Evolutionary conservation across 495 filamentous ascomycete genomes (phyloP).

Genomic region (Penicillium canescens): DNA sequence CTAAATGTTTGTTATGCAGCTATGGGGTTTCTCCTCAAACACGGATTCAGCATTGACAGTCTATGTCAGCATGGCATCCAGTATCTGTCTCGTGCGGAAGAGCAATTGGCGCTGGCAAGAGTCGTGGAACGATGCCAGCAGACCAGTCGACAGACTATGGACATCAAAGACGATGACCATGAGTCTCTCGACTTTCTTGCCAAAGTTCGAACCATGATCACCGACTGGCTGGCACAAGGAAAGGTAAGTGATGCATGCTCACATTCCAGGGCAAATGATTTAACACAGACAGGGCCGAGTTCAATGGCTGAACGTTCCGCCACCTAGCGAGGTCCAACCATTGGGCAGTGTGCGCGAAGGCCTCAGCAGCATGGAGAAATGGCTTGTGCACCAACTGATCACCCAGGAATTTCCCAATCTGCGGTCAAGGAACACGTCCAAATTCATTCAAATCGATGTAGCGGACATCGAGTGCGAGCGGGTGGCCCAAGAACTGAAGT

Average conservation of each 20-base stretch:
- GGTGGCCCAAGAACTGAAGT: constrained; percentile 33
- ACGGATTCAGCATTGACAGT: constrained; percentile 62
- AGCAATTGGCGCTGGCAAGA: constrained; percentile 37
- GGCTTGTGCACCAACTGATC: constrained; percentile 69
- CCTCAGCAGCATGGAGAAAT: constrained; percentile 55
- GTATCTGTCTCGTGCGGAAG: constrained; percentile 71
- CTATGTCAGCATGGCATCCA: constrained; percentile 60
- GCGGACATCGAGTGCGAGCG: constrained; percentile 51
- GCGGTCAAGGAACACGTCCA: constrained; percentile 41
- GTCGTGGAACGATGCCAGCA: constrained; percentile 30
- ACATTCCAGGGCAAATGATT: background rate
- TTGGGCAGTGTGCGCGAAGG: constrained; percentile 14
- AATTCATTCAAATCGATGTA: constrained; percentile 54
- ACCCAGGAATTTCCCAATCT: constrained; percentile 61
- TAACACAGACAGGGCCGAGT: constrained; percentile 16
- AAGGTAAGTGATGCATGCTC: constrained; percentile 14
- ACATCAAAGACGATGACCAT: constrained; percentile 54
- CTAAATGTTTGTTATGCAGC: constrained; percentile 37
- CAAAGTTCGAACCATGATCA: constrained; percentile 47
- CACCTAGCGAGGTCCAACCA: constrained; percentile 11
- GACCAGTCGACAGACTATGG: constrained; percentile 34
- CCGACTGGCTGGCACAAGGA: constrained; percentile 44
- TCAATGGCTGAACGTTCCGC: constrained; percentile 33
- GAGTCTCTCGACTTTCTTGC: constrained; percentile 58
- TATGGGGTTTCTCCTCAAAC: constrained; percentile 60